Percentiles rank a stretch among this genome's conserved stretches.
These are phyloP conservation scores for Calocybe indica DNA, from an alignment of 768 basidiomycete species.

Conservation along the genomic window DNA sequence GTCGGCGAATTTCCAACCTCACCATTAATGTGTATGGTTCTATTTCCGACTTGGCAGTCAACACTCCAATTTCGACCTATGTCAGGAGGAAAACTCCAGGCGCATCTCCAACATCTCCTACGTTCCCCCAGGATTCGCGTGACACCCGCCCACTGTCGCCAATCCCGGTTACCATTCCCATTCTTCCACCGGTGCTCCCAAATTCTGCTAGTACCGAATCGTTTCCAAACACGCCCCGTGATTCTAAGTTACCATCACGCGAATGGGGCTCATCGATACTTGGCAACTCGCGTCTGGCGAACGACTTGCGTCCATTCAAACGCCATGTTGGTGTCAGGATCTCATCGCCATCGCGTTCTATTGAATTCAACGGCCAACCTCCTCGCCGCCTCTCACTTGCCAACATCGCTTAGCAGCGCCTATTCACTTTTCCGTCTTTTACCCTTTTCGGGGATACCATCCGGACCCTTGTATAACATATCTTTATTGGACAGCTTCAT, in stretches of 20 bases:
- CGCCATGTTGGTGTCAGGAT: conserved; percentile 35
- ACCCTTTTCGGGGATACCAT: not conserved
- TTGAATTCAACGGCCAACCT: conserved; percentile 22
- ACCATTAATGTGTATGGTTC: conserved; percentile 44
- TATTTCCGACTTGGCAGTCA: conserved; percentile 46
- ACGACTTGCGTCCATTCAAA: conserved; percentile 20
- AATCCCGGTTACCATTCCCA: conserved; percentile 58
- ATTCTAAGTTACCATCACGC: conserved; percentile 19
- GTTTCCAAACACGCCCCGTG: conserved; percentile 35
- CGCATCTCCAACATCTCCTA: conserved; percentile 63
- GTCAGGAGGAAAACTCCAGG: conserved; percentile 77
- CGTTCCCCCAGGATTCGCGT: conserved; percentile 44
- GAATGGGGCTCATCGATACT: conserved; percentile 7
- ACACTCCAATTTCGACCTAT: conserved; percentile 75
- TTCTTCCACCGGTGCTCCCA: conserved; percentile 50
- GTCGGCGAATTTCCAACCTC: conserved; percentile 37
- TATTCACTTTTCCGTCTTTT: not conserved
- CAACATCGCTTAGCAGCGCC: conserved; percentile 16
- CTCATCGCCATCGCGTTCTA: conserved; percentile 32
- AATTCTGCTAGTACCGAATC: conserved; percentile 37
- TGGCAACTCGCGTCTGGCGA: conserved; percentile 8
- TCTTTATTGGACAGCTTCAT: conserved; percentile 10
- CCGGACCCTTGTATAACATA: conserved; percentile 8
- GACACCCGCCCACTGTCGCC: conserved; percentile 30
- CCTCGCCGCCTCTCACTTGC: conserved; percentile 23